A percentile compares a stretch with the other conserved stretches of the same genome.
Evolutionary conservation across 192 early-diverging fungal genomes (phyloP).

Genomic region (Podila minutissima): DNA sequence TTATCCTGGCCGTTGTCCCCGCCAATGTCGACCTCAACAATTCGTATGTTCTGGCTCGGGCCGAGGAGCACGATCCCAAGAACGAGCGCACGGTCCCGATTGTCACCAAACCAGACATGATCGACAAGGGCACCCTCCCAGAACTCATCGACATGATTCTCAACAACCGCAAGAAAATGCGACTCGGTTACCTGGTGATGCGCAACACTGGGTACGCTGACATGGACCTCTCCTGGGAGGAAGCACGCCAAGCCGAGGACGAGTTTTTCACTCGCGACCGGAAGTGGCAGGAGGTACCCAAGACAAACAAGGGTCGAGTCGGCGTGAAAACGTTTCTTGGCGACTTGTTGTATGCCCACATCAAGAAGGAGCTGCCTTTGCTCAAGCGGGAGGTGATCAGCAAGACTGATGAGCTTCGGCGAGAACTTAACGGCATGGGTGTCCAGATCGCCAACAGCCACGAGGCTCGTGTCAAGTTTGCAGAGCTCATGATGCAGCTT

Average conservation of each 20-base stretch:
- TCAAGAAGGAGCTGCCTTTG: conserved; percentile 11
- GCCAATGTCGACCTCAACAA: conserved; percentile 2
- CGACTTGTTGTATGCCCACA: conserved; percentile 8
- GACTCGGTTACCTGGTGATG: conserved; percentile 14
- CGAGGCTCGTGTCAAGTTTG: background rate
- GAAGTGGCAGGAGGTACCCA: background rate
- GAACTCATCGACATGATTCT: conserved; percentile 3
- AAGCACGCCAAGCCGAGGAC: background rate
- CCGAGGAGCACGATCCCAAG: background rate
- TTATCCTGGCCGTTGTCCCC: conserved; percentile 7
- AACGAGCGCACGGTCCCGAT: conserved; percentile 18
- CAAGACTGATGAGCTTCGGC: background rate
- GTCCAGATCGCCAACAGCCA: background rate
- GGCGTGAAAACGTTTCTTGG: conserved; percentile 4
- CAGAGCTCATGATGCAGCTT: background rate
- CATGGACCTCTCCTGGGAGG: background rate
- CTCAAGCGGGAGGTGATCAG: conserved; percentile 8
- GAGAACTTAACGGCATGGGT: conserved; percentile 1
- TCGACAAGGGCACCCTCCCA: background rate
- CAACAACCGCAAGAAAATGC: conserved; percentile 9
- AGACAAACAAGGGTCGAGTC: conserved; percentile 6
- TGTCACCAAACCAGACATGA: conserved; percentile 14
- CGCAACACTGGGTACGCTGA: background rate
- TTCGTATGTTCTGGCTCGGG: background rate
- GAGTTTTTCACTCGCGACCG: background rate